phyloP scores from a whole-genome alignment of 2,329 filamentous ascomycete genomes.

The Colletotrichum tabaci region DNA sequence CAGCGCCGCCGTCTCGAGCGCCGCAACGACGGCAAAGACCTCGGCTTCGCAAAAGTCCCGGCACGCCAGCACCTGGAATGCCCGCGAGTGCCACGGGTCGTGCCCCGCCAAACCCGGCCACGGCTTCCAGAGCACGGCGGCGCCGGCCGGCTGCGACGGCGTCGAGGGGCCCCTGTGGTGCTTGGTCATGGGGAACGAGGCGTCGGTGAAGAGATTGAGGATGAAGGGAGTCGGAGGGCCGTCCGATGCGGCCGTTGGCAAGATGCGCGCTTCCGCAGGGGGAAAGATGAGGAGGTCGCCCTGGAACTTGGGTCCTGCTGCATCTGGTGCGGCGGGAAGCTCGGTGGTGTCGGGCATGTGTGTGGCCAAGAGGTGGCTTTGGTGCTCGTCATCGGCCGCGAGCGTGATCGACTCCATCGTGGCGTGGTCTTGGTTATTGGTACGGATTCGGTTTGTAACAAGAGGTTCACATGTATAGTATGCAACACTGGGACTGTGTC shows the following conservation, averaged over 20 bases:
- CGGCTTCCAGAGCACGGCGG: conserved; percentile 27
- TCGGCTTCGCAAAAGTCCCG: neutral
- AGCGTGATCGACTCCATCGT: neutral
- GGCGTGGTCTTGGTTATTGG: neutral
- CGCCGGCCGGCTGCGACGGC: neutral
- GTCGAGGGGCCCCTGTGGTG: neutral
- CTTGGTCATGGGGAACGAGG: neutral
- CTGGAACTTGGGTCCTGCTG: neutral
- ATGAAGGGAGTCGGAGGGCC: neutral
- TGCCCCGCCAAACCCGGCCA: neutral
- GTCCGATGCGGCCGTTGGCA: neutral
- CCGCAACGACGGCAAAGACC: conserved; percentile 7
- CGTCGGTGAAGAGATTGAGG: conserved; percentile 27
- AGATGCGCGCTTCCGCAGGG: neutral
- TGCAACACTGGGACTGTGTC: neutral
- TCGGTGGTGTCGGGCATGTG: neutral
- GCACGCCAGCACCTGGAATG: conserved; percentile 17
- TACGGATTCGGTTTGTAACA: neutral
- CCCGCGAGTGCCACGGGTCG: conserved; percentile 7
- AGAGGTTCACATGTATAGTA: neutral
- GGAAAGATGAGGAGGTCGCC: conserved; percentile 27
- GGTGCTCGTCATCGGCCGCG: no score
- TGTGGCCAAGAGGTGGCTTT: neutral
- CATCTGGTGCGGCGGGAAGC: neutral
- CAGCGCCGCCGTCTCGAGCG: conserved; percentile 18